phyloP scores from a whole-genome alignment of 2,329 filamentous ascomycete genomes.

The Juglanconis oblonga region DNA sequence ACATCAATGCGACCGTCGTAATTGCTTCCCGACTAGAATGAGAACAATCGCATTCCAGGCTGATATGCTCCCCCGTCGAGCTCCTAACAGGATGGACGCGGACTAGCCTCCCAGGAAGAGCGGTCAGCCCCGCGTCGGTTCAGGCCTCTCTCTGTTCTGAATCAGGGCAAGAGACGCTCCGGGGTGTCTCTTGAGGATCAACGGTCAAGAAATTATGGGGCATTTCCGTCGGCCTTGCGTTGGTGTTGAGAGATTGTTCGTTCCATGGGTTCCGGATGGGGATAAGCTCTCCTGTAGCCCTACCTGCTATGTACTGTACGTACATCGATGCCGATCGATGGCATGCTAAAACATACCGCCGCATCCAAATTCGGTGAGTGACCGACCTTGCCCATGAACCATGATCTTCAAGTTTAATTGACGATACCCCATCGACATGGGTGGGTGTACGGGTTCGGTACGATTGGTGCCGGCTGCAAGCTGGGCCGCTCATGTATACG shows the following conservation, averaged over 20 bases:
- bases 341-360: neutral
- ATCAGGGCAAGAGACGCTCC: constrained; percentile 12
- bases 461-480: constrained; percentile 18
- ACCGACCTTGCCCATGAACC: constrained; percentile 36
- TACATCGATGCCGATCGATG: constrained; percentile 3
- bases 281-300: constrained; percentile 3
- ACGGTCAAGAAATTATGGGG: neutral
- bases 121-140: constrained; percentile 43
- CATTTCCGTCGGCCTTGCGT: neutral
- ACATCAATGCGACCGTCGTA: too few relatives aligned
- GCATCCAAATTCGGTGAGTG: constrained; percentile 17
- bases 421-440: constrained; percentile 19
- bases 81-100: too few relatives aligned
- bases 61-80: too few relatives aligned
- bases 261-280: neutral
- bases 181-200: constrained; percentile 21
- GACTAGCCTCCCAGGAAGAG: too few relatives aligned
- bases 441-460: constrained; percentile 23
- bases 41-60: too few relatives aligned
- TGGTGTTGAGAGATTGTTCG: neutral
- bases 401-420: constrained; percentile 33
- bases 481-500: neutral
- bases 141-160: constrained; percentile 22
- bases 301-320: too few relatives aligned
- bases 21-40: too few relatives aligned